Evolutionary conservation across 768 basidiomycete genomes (phyloP).

Genomic region (Kwoniella shandongensis): DNA sequence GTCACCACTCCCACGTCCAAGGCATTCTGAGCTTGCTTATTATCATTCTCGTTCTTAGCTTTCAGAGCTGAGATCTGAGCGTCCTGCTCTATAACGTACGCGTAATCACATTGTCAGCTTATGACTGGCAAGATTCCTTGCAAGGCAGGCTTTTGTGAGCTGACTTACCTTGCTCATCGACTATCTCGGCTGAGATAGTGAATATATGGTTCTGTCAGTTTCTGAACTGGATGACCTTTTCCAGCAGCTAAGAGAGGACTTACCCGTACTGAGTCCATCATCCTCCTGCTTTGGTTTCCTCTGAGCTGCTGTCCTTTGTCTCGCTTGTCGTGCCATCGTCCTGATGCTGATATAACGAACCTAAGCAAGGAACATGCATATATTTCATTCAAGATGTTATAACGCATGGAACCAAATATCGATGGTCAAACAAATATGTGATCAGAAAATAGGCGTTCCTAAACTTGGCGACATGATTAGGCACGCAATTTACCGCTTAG

Average conservation of each 20-base stretch:
- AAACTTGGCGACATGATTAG: not conserved
- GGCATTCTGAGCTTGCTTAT: constrained; percentile 22
- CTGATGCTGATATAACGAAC: not conserved
- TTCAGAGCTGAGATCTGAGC: constrained; percentile 28
- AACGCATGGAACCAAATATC: not conserved
- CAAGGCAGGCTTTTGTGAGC: too few relatives aligned
- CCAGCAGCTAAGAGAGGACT: not conserved
- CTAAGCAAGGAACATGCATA: too few relatives aligned
- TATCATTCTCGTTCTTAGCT: constrained; percentile 23
- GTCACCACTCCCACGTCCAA: constrained; percentile 35
- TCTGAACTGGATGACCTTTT: constrained; percentile 4
- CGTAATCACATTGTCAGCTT: not conserved
- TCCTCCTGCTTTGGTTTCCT: constrained; percentile 12
- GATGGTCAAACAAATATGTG: not conserved
- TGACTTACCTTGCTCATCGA: constrained; percentile 21
- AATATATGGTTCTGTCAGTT: too few relatives aligned
- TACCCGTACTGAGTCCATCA: constrained; percentile 5
- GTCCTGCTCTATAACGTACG: constrained; percentile 30
- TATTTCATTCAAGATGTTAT: too few relatives aligned
- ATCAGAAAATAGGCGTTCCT: not conserved
- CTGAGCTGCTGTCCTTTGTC: constrained; percentile 28
- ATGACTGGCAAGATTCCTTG: too few relatives aligned
- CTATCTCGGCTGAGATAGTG: constrained; percentile 21
- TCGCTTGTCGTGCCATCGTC: constrained; percentile 8
- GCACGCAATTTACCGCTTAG: not conserved